phyloP scores from a whole-genome alignment of 2,329 filamentous ascomycete species.

The Aspergillus flavus region DNA sequence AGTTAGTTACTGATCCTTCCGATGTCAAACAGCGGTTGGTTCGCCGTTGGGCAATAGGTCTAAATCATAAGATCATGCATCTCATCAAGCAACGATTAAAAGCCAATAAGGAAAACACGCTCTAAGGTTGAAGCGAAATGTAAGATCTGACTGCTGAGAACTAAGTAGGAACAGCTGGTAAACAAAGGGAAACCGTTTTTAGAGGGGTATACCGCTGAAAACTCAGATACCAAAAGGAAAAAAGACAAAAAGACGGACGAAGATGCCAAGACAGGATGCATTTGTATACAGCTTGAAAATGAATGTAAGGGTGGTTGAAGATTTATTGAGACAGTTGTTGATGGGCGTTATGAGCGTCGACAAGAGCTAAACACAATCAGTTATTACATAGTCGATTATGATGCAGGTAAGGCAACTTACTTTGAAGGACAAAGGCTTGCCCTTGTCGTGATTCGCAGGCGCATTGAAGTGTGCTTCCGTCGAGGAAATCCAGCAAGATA shows the following conservation, averaged over 20 bases:
- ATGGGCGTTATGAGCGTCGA: slow-evolving; percentile 44
- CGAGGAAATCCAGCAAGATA: slow-evolving; percentile 64
- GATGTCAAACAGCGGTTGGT: background rate
- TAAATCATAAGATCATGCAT: slow-evolving; percentile 22
- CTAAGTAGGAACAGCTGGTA: slow-evolving; percentile 21
- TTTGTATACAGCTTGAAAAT: slow-evolving; percentile 6
- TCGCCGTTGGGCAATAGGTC: slow-evolving; percentile 1
- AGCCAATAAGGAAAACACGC: slow-evolving; percentile 11
- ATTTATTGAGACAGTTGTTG: slow-evolving; percentile 23
- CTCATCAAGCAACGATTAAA: slow-evolving; percentile 17
- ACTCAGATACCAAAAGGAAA: slow-evolving; percentile 22
- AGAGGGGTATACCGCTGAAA: slow-evolving; percentile 37
- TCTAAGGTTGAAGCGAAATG: slow-evolving; percentile 13
- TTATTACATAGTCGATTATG: background rate
- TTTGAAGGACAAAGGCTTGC: slow-evolving; percentile 54
- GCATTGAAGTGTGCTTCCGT: slow-evolving; percentile 65
- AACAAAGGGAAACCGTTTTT: slow-evolving; percentile 28
- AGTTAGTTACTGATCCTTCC: slow-evolving; percentile 7
- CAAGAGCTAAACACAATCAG: slow-evolving; percentile 38
- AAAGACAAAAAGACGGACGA: slow-evolving; percentile 9
- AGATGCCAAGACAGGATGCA: slow-evolving; percentile 3
- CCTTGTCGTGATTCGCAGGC: slow-evolving; percentile 61
- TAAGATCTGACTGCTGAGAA: slow-evolving; percentile 8
- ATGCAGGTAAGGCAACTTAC: slow-evolving; percentile 40
- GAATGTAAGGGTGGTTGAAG: slow-evolving; percentile 9